A percentile compares a stretch with the other conserved stretches of the same genome.
Conservation (phyloP, 2,329 filamentous ascomycete genomes). For the Domatiomyces catenatus region DNA sequence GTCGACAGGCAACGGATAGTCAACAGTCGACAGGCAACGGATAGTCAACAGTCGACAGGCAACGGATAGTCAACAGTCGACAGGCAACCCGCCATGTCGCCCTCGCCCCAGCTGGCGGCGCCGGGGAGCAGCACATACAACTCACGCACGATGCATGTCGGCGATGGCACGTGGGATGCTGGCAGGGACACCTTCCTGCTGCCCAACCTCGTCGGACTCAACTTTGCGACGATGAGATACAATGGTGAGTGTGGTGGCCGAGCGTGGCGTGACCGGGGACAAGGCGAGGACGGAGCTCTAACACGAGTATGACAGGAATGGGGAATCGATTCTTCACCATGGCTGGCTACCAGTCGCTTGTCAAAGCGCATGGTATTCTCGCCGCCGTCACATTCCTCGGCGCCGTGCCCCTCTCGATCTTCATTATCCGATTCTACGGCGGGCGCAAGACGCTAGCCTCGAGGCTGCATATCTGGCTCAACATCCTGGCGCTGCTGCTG, state of each 20-base stretch:
- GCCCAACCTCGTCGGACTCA: constrained; percentile 48
- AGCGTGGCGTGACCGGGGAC: constrained; percentile 1
- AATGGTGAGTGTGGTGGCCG: constrained; percentile 35
- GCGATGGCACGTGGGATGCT: constrained; percentile 52
- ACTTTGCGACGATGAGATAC: constrained; percentile 52
- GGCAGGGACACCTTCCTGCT: constrained; percentile 47
- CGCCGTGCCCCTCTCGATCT: constrained; percentile 43
- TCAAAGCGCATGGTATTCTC: constrained; percentile 45
- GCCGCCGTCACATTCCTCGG: constrained; percentile 46
- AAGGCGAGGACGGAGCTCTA: background rate
- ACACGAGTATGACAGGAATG: constrained; percentile 36
- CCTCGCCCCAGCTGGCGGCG: constrained; percentile 32
- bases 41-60: constrained; percentile 1
- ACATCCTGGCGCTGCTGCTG: constrained; percentile 44
- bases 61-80: background rate
- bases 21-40: background rate
- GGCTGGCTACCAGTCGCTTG: constrained; percentile 41
- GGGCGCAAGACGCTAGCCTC: constrained; percentile 40
- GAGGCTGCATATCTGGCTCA: constrained; percentile 47
- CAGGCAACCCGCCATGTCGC: constrained; percentile 21
- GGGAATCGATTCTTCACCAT: constrained; percentile 48
- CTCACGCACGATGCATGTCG: constrained; percentile 47
- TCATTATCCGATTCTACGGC: constrained; percentile 46
- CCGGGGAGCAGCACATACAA: constrained; percentile 47
- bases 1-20: background rate